A percentile compares a stretch with the other conserved stretches of the same genome.
These are phyloP conservation scores for Sparassis latifolia DNA, from an alignment of 1,284 basidiomycete genomes.

Conservation along the genomic window DNA sequence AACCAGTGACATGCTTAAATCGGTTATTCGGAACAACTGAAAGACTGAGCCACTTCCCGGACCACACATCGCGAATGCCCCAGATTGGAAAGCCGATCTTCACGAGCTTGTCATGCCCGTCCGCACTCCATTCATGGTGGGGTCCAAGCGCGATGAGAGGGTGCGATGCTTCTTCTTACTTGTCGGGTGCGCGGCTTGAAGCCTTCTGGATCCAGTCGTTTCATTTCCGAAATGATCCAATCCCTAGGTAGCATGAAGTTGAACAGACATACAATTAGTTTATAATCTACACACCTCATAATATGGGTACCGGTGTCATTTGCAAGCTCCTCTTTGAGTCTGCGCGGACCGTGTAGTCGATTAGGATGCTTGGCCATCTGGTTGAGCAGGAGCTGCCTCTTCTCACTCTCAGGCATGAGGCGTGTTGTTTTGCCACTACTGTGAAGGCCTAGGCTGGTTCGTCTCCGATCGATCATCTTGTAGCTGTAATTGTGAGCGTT, in stretches of 20 bases:
- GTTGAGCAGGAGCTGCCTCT: background rate
- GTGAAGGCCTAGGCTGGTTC: background rate
- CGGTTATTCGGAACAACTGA: constrained; percentile 32
- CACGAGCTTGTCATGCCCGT: constrained; percentile 32
- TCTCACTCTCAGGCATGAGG: no score
- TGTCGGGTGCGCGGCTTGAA: background rate
- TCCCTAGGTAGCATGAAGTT: background rate
- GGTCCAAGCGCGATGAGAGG: background rate
- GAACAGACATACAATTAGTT: background rate
- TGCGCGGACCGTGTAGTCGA: background rate
- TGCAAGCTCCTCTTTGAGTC: background rate
- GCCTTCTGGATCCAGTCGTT: background rate
- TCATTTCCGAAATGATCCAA: background rate
- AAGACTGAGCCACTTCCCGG: constrained; percentile 23
- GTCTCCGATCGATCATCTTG: background rate
- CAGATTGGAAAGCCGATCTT: constrained; percentile 30
- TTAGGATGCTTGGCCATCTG: constrained; percentile 2
- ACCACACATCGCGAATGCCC: constrained; percentile 26
- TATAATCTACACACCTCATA: background rate
- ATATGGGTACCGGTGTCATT: background rate
- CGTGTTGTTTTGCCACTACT: background rate
- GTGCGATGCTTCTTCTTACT: background rate
- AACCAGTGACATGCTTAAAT: constrained; percentile 18
- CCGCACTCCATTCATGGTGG: constrained; percentile 8
- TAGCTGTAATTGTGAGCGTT: background rate